Evolutionary conservation across 2,329 filamentous ascomycete species (phyloP).

Genomic region (Teratosphaeria viscida): DNA sequence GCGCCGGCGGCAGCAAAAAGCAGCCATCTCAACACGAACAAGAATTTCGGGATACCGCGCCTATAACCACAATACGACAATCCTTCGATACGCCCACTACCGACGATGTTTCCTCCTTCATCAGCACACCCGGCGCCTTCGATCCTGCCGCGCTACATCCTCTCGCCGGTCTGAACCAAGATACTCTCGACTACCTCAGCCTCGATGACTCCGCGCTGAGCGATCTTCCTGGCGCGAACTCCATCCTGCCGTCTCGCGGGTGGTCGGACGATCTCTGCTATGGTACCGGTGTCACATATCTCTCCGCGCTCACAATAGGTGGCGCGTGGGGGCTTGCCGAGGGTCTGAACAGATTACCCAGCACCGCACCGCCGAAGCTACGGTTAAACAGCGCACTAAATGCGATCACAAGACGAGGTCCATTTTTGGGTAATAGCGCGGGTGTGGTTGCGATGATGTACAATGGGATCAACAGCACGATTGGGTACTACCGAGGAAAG

Average conservation of each 20-base stretch:
- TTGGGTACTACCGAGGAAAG: conserved; percentile 70
- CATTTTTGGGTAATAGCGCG: conserved; percentile 91
- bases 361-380: conserved; percentile 75
- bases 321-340: conserved; percentile 89
- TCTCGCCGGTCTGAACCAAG: conserved; percentile 82
- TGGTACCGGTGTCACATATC: conserved; percentile 87
- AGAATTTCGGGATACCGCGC: not conserved
- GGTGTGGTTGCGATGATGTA: conserved; percentile 94
- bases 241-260: conserved; percentile 83
- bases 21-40: not conserved
- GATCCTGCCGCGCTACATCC: conserved; percentile 87
- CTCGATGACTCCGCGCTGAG: conserved; percentile 87
- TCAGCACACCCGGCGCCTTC: conserved; percentile 63
- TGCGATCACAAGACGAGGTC: conserved; percentile 81
- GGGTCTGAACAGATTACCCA: conserved; percentile 62
- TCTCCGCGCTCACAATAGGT: conserved; percentile 74
- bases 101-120: conserved; percentile 71
- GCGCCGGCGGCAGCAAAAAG: not conserved
- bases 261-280: conserved; percentile 99
- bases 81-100: not conserved
- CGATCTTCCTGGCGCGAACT: conserved; percentile 73
- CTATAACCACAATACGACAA: not conserved
- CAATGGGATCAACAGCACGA: conserved; percentile 79
- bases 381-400: conserved; percentile 91
- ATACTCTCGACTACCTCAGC: conserved; percentile 86